These are phyloP conservation scores for Rhizoclosmatium sp. DNA, from an alignment of 192 early-diverging fungal species.

Conservation along the genomic window DNA sequence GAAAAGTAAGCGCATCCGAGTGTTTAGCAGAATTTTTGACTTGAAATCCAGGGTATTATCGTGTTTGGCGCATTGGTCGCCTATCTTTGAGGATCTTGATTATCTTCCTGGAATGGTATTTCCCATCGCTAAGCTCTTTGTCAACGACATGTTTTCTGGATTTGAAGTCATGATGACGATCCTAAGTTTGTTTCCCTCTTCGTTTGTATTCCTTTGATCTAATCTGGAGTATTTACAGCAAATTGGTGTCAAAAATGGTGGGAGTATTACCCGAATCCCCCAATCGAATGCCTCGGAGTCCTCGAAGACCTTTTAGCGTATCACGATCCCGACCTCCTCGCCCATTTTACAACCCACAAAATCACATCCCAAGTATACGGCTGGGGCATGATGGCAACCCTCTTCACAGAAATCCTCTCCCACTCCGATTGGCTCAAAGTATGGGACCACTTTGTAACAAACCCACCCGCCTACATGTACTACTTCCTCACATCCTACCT, in stretches of 20 bases:
- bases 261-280: constrained; percentile 73
- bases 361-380: constrained; percentile 64
- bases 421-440: constrained; percentile 59
- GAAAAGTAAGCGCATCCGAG: constrained; percentile 51
- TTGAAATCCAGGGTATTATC: constrained; percentile 52
- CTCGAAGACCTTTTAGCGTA: constrained; percentile 57
- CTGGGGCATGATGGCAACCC: constrained; percentile 56
- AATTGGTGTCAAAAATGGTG: constrained; percentile 77
- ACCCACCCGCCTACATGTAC: constrained; percentile 56
- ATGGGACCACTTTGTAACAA: constrained; percentile 67
- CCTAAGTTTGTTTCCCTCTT: constrained; percentile 46
- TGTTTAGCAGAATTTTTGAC: background rate
- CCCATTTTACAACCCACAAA: constrained; percentile 54
- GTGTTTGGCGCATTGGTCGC: constrained; percentile 65
- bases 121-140: constrained; percentile 65
- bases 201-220: background rate
- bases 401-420: constrained; percentile 59
- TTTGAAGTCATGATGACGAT: constrained; percentile 64
- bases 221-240: constrained; percentile 19
- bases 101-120: constrained; percentile 67
- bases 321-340: constrained; percentile 58
- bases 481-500: constrained; percentile 59
- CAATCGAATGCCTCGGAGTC: constrained; percentile 61
- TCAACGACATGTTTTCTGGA: constrained; percentile 60
- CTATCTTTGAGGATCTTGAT: constrained; percentile 66